phyloP scores from a whole-genome alignment of 192 early-diverging fungal genomes.

The Spinellus fusiger region DNA sequence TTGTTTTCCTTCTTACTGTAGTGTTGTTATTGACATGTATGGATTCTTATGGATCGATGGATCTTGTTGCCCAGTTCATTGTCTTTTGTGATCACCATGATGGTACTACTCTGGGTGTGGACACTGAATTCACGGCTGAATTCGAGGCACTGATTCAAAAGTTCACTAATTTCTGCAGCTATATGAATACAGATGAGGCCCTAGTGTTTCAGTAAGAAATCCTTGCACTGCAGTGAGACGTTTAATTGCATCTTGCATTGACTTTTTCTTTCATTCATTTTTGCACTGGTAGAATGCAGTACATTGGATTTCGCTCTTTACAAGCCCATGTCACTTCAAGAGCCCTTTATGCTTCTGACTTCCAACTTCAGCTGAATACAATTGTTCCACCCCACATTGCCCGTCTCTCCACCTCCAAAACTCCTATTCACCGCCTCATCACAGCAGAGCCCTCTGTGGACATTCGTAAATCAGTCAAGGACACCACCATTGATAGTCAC shows the following conservation, averaged over 20 bases:
- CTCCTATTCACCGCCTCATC: conserved; percentile 3
- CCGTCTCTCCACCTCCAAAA: conserved; percentile 4
- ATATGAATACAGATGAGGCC: conserved; percentile 9
- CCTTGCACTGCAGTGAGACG: not conserved
- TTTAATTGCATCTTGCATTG: not conserved
- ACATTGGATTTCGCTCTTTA: conserved; percentile 58
- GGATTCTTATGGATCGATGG: not conserved
- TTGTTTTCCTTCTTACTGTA: not conserved
- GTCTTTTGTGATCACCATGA: conserved; percentile 68
- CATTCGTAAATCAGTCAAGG: conserved; percentile 3
- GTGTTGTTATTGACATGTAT: not conserved
- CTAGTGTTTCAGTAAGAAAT: conserved; percentile 19
- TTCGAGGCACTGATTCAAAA: conserved; percentile 55
- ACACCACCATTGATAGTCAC: conserved; percentile 3
- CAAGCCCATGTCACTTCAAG: conserved; percentile 53
- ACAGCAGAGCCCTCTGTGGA: not conserved
- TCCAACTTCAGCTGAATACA: conserved; percentile 48
- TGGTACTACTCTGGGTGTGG: conserved; percentile 62
- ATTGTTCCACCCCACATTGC: conserved; percentile 50
- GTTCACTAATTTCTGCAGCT: conserved; percentile 46
- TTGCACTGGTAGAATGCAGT: conserved; percentile 17
- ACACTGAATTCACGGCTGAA: conserved; percentile 47
- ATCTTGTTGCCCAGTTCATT: conserved; percentile 46
- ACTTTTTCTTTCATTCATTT: not conserved
- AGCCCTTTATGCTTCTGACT: conserved; percentile 55